phyloP scores from a whole-genome alignment of 139 green algal genomes.

The Picochlorum sp. region DNA sequence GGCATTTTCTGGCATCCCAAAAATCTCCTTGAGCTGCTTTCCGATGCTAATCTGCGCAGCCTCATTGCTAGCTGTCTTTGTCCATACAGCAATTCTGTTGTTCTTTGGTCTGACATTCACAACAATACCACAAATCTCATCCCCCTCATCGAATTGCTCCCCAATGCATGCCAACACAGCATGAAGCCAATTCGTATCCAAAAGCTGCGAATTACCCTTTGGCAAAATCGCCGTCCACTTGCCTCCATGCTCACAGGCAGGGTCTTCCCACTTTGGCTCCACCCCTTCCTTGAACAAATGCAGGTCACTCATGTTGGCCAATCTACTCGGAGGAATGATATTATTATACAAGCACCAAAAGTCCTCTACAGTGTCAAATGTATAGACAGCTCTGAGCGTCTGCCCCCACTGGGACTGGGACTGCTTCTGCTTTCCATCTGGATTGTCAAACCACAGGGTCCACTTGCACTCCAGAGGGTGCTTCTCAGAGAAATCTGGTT shows the following conservation, averaged over 20 bases:
- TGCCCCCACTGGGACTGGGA: conserved; percentile 53
- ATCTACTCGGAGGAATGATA: conserved; percentile 82
- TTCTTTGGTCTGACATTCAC: conserved; percentile 81
- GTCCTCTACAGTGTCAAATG: conserved; percentile 95
- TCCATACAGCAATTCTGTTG: conserved; percentile 91
- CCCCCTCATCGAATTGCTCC: conserved; percentile 93
- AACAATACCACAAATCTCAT: conserved; percentile 93
- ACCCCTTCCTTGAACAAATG: conserved; percentile 96
- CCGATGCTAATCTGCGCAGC: conserved; percentile 74
- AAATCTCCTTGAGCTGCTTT: conserved; percentile 84
- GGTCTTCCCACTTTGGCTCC: conserved; percentile 98
- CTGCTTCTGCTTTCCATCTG: conserved; percentile 59
- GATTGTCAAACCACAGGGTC: conserved; percentile 98
- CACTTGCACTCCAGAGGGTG: conserved; percentile 81
- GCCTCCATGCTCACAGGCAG: conserved; percentile 72
- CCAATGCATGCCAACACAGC: conserved; percentile 92
- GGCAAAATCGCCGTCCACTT: conserved; percentile 81
- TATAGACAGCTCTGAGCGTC: conserved; percentile 78
- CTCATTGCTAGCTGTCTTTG: conserved; percentile 82
- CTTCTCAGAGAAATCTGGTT: conserved; percentile 61
- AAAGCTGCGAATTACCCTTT: conserved; percentile 46
- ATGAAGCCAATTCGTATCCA: conserved; percentile 94
- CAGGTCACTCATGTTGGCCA: conserved; percentile 78
- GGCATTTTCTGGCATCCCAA: conserved; percentile 64
- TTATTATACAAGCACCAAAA: conserved; percentile 99